These are phyloP conservation scores for Flaveria robusta DNA, from an alignment of 129 eudicot species.

Conservation along the genomic window DNA sequence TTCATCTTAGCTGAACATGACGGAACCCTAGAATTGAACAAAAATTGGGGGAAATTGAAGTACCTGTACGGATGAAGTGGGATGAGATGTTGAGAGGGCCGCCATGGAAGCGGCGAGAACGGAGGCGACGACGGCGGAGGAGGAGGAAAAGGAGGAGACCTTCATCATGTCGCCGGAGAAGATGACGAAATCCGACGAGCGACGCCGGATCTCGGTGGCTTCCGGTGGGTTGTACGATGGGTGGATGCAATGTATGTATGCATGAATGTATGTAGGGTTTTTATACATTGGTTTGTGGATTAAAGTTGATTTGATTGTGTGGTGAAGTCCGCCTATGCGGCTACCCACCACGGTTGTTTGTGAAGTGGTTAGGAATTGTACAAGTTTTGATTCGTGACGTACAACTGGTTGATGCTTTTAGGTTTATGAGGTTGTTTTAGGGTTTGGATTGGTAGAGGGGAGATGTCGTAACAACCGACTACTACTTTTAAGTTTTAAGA, in stretches of 20 bases:
- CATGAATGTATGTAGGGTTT: neutral
- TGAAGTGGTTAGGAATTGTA: neutral
- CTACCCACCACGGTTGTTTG: slow-evolving; percentile 15
- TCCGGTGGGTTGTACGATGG: slow-evolving; percentile 6
- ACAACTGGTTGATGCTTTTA: no score
- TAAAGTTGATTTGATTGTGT: slow-evolving; percentile 22
- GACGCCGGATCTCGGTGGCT: slow-evolving; percentile 53
- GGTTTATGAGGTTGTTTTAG: no score
- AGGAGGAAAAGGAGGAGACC: slow-evolving; percentile 30
- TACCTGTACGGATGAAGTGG: slow-evolving; percentile 30
- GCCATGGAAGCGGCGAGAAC: slow-evolving; percentile 51
- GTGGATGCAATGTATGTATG: neutral
- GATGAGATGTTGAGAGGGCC: slow-evolving; percentile 41
- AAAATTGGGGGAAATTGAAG: slow-evolving; percentile 2
- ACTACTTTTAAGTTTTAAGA: no score
- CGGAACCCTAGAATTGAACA: neutral
- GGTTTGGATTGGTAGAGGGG: no score
- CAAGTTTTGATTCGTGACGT: neutral
- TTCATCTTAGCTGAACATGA: neutral
- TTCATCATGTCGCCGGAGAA: slow-evolving; percentile 39
- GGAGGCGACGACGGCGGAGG: slow-evolving; percentile 48
- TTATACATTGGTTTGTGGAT: slow-evolving; percentile 9
- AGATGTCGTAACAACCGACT: no score
- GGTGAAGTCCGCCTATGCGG: slow-evolving; percentile 36
- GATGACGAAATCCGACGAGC: slow-evolving; percentile 56